Evolutionary conservation across 148 eudicot species (phyloP), one percentile per base, ranked within the genome.

Genomic region (Arctostaphylos glauca): DNA sequence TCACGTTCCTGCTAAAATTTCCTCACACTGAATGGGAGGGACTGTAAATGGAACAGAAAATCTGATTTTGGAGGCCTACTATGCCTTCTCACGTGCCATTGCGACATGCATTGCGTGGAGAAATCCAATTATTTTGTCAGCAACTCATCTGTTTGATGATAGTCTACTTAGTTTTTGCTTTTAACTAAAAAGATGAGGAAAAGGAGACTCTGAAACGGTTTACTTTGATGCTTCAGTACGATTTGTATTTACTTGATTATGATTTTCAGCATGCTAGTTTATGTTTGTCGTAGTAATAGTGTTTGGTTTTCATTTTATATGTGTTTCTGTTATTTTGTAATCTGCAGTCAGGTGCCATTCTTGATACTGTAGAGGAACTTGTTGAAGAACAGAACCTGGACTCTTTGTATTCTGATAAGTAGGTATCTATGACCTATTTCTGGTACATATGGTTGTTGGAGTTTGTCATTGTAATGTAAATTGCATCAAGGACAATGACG

Each of bases 331-430:
- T 25, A 31, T 13, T 49, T 5, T 16, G 3, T 52, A 12, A 52
- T 80, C 44, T 91, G 83, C 86, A 92, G 93, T 89, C 85, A 71
- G 92, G 91, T 76, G 80, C 86, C 74, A 54, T 80, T 86, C 91
- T 94, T 81, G 93, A 91, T 84, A 87, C 87, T 60, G 91, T 92
- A 14, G 98, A 91, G 85, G 84, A 94, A 68, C 88, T 89, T 78
- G 90, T 90, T 71, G 98, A 94, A 87, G 93, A 91, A 89, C 94
- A 87, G 85, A 91, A 72, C 80, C 70, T 92, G 88, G 95, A 94
- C 73, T 91, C 95, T 31, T 78, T 92, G 79, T 85, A 38, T 82
- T 85, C 89, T 48, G 85, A 91, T 46, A 91, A 88, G 95, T 92
- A 92, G 72, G 52, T 38, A 25, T 78, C 47, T 15, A 43, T 53